Evolutionary conservation across 805 yeast genomes (phyloP).

Genomic region (Vanderwaltozyma tropicalis): DNA sequence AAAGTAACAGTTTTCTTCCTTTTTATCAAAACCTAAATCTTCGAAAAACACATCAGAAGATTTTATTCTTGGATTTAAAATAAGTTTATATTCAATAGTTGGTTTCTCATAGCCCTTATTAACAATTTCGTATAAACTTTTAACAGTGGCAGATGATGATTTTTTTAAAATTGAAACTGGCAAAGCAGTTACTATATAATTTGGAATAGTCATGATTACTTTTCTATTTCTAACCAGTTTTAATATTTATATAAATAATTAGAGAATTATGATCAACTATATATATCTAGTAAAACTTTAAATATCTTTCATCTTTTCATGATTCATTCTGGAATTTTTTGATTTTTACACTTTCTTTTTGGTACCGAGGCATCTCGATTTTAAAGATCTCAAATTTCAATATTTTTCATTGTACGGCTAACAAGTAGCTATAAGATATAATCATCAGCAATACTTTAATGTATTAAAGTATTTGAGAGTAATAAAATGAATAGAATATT

Average conservation of each 20-base stretch:
- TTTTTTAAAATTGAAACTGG: not conserved
- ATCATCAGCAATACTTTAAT: too few relatives aligned
- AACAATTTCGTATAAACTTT: slow-evolving; percentile 26
- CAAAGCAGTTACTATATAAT: not conserved
- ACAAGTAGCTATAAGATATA: too few relatives aligned
- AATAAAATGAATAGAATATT: too few relatives aligned
- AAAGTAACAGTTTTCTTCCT: slow-evolving; percentile 14
- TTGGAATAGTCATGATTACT: not conserved
- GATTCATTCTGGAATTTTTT: too few relatives aligned
- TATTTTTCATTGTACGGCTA: too few relatives aligned
- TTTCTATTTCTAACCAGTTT: not conserved
- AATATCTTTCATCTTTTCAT: not conserved
- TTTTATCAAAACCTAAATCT: slow-evolving; percentile 23
- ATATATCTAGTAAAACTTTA: not conserved
- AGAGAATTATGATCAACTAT: not conserved
- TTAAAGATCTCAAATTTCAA: too few relatives aligned
- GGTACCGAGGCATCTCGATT: too few relatives aligned
- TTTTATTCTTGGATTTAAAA: slow-evolving; percentile 35
- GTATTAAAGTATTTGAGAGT: too few relatives aligned
- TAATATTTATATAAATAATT: too few relatives aligned
- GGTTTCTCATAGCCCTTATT: slow-evolving; percentile 44
- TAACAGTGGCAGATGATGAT: not conserved
- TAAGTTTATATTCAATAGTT: slow-evolving; percentile 33
- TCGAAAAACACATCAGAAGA: slow-evolving; percentile 7
- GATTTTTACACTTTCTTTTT: too few relatives aligned